Conservation (phyloP, 2,329 filamentous ascomycete species). For the Nemania serpens region DNA sequence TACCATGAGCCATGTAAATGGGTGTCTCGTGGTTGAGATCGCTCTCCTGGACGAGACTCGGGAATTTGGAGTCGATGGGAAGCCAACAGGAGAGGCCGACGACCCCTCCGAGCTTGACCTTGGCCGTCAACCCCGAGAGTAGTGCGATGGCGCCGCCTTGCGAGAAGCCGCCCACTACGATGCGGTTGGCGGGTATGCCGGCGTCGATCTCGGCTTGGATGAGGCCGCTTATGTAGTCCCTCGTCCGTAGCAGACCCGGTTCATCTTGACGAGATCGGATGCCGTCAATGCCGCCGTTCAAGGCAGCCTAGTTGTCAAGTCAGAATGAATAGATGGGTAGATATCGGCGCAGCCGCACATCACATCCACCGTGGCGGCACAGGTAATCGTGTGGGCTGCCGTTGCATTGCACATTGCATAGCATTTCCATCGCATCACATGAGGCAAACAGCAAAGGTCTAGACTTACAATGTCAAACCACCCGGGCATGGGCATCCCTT, state of each 20-base stretch:
- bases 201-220: slow-evolving; percentile 80
- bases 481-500: slow-evolving; percentile 79
- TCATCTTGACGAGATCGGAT: slow-evolving; percentile 57
- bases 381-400: slow-evolving; percentile 13
- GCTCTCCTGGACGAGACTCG: slow-evolving; percentile 58
- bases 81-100: slow-evolving; percentile 85
- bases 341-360: too few relatives aligned
- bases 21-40: slow-evolving; percentile 73
- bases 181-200: slow-evolving; percentile 80
- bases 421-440: background rate
- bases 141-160: slow-evolving; percentile 89
- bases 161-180: slow-evolving; percentile 84
- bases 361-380: background rate
- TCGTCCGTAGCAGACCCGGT: slow-evolving; percentile 72
- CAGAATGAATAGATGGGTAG: background rate
- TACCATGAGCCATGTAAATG: slow-evolving; percentile 90
- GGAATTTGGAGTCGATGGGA: slow-evolving; percentile 68
- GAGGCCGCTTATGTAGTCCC: slow-evolving; percentile 76
- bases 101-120: slow-evolving; percentile 80
- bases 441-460: background rate
- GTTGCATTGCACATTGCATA: too few relatives aligned
- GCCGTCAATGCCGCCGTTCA: slow-evolving; percentile 38
- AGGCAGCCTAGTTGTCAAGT: slow-evolving; percentile 29
- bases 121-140: slow-evolving; percentile 75
- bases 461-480: slow-evolving; percentile 79